phyloP scores from a whole-genome alignment of 441 rosid species.

The Brassica balearica region DNA sequence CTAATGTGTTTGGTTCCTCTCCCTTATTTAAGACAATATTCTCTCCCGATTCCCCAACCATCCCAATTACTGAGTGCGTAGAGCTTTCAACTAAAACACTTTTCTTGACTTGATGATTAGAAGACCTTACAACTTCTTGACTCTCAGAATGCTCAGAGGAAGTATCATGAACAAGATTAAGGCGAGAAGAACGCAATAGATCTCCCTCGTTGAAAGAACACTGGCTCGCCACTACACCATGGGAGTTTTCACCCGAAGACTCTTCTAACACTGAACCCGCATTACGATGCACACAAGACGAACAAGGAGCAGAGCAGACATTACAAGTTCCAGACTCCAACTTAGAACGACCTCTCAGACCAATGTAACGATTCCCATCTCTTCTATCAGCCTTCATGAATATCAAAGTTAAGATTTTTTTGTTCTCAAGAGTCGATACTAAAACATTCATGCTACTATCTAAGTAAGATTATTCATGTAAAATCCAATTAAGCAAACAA shows the following conservation, averaged over 20 bases:
- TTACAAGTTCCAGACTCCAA: conserved; percentile 79
- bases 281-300: conserved; percentile 82
- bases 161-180: conserved; percentile 56
- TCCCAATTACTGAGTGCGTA: too few species aligned
- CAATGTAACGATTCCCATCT: conserved; percentile 54
- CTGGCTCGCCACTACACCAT: conserved; percentile 57
- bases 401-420: too few species aligned
- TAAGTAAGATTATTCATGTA: too few species aligned
- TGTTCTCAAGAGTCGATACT: too few species aligned
- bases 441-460: too few species aligned
- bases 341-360: conserved; percentile 52
- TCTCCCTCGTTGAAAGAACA: conserved; percentile 61
- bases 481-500: too few species aligned
- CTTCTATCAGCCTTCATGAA: conserved; percentile 24
- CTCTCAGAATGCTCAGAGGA: conserved; percentile 62
- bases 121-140: conserved; percentile 54
- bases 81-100: too few species aligned
- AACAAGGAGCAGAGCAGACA: conserved; percentile 82
- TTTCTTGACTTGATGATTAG: conserved; percentile 40
- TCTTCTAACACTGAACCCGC: conserved; percentile 63
- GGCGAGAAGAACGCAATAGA: conserved; percentile 40
- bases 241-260: conserved; percentile 70
- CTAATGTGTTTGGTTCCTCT: conserved; percentile 50
- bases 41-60: too few species aligned
- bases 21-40: neutral